These are phyloP conservation scores for Metschnikowia colocasiae DNA, from an alignment of 805 yeast species.

Conservation along the genomic window DNA sequence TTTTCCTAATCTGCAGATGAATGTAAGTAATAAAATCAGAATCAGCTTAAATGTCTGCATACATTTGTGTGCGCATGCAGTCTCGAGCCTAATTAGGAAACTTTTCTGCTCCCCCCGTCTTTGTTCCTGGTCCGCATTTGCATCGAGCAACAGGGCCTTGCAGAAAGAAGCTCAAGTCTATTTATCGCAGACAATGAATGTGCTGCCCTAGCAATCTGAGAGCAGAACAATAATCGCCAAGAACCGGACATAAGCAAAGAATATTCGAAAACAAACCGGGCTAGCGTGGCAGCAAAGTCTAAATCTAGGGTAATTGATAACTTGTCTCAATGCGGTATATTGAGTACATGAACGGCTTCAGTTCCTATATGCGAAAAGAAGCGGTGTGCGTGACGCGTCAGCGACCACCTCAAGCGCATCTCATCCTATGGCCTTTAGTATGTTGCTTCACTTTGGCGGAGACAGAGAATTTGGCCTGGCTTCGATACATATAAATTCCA, in stretches of 20 bases:
- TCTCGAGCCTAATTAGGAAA: neutral
- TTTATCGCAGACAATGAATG: neutral
- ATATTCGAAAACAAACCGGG: neutral
- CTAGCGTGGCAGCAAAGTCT: neutral
- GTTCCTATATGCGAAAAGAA: slow-evolving; percentile 1
- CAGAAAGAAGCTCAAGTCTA: neutral
- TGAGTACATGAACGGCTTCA: slow-evolving; percentile 1
- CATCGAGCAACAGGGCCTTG: neutral
- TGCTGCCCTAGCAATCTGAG: neutral
- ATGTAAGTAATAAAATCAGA: slow-evolving; percentile 5
- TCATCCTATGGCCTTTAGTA: slow-evolving; percentile 4
- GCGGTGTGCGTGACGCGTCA: slow-evolving; percentile 1
- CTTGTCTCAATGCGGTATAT: slow-evolving; percentile 5
- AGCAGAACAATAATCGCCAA: no score
- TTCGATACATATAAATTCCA: slow-evolving; percentile 5
- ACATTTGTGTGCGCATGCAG: neutral
- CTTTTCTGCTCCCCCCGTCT: neutral
- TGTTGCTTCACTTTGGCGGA: neutral
- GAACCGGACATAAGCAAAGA: no score
- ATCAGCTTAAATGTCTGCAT: slow-evolving; percentile 1
- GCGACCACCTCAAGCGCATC: slow-evolving; percentile 3
- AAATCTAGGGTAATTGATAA: slow-evolving; percentile 6
- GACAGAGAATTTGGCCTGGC: neutral
- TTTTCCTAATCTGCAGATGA: neutral
- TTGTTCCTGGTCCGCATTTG: neutral